Evolutionary conservation across 1,284 basidiomycete species (phyloP), one percentile per base, ranked within the genome.

Genomic region (Clitocybe nebularis): DNA sequence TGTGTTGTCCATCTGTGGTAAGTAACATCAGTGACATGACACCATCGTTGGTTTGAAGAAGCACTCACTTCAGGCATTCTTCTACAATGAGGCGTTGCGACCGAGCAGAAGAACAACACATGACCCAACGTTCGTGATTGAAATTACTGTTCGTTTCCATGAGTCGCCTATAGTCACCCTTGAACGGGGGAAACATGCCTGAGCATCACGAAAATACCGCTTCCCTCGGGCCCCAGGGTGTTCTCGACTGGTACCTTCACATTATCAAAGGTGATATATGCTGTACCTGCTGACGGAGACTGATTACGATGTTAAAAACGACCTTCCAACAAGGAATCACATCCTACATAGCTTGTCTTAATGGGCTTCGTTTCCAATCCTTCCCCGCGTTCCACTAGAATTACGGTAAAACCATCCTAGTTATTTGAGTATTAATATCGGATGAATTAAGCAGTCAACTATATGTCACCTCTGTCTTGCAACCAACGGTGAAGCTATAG

Each of bases 231-330:
- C n/a, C 89, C 89, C 23, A 93, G 75, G 23, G 89, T 86, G 64
- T 93, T 88, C 56, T 83, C 83, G 10, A 85, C 77, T 3, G 90
- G 90, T 1, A 94, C 89, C 57, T 84, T 83, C 52, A 93, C 89
- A 49, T 93, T 88, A 61, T 93, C 89, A 54, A 93, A 93, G 0
- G 88, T 90, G 54, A 94, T 73, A 59, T 81, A 93, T 4, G 89
- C 87, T 1, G 90, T 93, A 11, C 89, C 88, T 6, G 89, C 84
- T 1, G 85, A 66, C 2, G 80, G 53, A 0, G 85, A 88, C 69
- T 91, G 79, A 69, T 5, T n/a, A n/a, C n/a, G n/a, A n/a, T n/a
- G n/a, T n/a, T n/a, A n/a, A n/a, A n/a, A 60, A 59, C 39, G 75
- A 67, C 46, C 75, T 68, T 25, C 83, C 74, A 39, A 84, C 69